Evolutionary conservation across 2,329 filamentous ascomycete genomes (phyloP), one percentile per base, ranked within the genome.

Genomic region (Curvularia sp.): DNA sequence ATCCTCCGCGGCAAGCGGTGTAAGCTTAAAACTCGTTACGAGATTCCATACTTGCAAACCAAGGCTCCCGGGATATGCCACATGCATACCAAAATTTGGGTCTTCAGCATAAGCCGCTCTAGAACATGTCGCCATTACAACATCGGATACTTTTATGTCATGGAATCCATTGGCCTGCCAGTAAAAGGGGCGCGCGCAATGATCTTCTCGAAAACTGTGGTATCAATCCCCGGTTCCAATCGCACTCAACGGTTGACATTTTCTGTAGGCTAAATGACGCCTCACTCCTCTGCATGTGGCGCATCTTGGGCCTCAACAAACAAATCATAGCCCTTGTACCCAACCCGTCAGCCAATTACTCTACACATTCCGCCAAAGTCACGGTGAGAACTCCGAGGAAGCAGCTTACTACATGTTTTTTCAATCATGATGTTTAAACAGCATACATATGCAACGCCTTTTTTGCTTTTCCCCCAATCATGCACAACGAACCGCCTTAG

Each of bases 241-340:
- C 25, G 42, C 25, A n/a, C 42, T 8, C 12, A 9, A 25, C 25
- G 42, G 25, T 28, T 18, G 27, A n/a, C 25, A 18, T 19, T 30
- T 46, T 2, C 25, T 28, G 15, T 28, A 28, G 42, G 42, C 9
- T 18, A 30, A 46, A 18, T 10, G 8, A 28, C 25, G 42, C 42
- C 25, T 28, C 39, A 46, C n/a, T 46, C 42, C 25, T 18, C 23
- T 46, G 42, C 42, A 46, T 28, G 42, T 25, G 42, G 42, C 42
- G 25, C 15, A 46, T 28, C 23, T 46, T 46, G 42, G 42, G 42
- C 42, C 42, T 46, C 42, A 46, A 46, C 42, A 30, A 46, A 30
- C 42, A 21, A 28, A 42, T 7, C 30, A 28, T 46, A 3, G 25
- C 3, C 8, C 18, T 46, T 25, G n/a, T 10, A n/a, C 25, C 42